Base-by-base conservation (phyloP, 345 rosid genomes). In the Eucalyptus camaldulensis region DNA sequence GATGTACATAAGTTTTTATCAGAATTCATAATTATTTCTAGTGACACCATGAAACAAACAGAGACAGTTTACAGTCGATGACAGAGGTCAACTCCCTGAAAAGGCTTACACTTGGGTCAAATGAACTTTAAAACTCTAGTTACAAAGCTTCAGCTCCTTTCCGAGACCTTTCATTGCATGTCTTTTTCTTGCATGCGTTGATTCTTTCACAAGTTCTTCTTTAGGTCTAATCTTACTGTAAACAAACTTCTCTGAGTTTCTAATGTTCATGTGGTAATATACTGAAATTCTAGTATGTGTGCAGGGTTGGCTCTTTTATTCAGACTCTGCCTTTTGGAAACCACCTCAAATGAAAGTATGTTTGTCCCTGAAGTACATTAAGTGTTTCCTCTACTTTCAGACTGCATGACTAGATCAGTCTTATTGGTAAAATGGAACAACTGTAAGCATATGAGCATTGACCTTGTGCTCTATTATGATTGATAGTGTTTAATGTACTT, bases 231-330 rank as follows among this genome's bases (percentile, higher is more conserved):
- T 76, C 47, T 40, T 40, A 19, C 5, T 19, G 83, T 10, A 76
- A 37, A 76, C 83, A 76, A 37, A 76, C 47, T 76, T 76, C 47
- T 40, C 85, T 37, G 85, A 40, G 85, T 40, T 40, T 10, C 47
- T 11, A 76, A 76, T 76, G 25, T 21, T 40, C 47, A 21, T 76
- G 83, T 11, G 15, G 85, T 37, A 21, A 40, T 40, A 0, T 88
- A 80, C 85, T 21, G 40, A 49, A 33, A 88, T 85, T 53, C 86
- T 72, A 45, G 37, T 40, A 89, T 27, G 45, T 91, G 49, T 92
- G 91, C 94, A 97, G 99, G 99, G 99, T 87, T 97, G 99, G 99
- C 99, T 97, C 86, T 97, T 97, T 92, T 95, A 92, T 91, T 95
- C 97, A 1, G 96, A 95, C 92, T 95, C 98, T 87, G 60, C 53